Conservation (phyloP, 208 protist species). For the Acanthamoeba sp. region DNA sequence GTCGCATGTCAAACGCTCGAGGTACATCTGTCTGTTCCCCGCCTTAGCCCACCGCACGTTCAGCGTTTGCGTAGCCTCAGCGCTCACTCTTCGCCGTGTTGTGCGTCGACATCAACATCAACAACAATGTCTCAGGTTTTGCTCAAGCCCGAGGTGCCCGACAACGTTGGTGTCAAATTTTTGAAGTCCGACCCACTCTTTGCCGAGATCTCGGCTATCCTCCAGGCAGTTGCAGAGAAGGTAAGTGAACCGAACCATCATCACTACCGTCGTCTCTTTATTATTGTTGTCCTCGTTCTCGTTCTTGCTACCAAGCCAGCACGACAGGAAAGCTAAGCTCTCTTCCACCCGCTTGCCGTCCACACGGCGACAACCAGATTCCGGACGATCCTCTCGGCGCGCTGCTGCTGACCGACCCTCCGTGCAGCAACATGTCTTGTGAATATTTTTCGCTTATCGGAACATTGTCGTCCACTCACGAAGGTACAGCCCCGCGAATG, state of each 20-base stretch:
- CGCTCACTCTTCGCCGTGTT: not conserved
- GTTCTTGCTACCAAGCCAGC: no score
- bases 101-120: not conserved
- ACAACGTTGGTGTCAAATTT: constrained; percentile 26
- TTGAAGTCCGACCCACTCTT: constrained; percentile 63
- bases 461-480: constrained; percentile 59
- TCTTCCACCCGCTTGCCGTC: not conserved
- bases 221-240: constrained; percentile 63
- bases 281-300: no score
- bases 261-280: no score
- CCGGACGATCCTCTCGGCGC: constrained; percentile 31
- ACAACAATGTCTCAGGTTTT: constrained; percentile 18
- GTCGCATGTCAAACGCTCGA: constrained; percentile 73
- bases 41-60: no score
- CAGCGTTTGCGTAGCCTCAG: no score
- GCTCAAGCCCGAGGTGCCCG: constrained; percentile 44
- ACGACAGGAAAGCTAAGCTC: no score
- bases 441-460: constrained; percentile 85
- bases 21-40: constrained; percentile 18
- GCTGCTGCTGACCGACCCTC: not conserved
- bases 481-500: not conserved
- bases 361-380: constrained; percentile 56
- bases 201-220: constrained; percentile 50
- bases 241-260: no score
- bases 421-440: constrained; percentile 79